Conservation (phyloP, 75 land plant genomes). For the Sequoia sempervirens region DNA sequence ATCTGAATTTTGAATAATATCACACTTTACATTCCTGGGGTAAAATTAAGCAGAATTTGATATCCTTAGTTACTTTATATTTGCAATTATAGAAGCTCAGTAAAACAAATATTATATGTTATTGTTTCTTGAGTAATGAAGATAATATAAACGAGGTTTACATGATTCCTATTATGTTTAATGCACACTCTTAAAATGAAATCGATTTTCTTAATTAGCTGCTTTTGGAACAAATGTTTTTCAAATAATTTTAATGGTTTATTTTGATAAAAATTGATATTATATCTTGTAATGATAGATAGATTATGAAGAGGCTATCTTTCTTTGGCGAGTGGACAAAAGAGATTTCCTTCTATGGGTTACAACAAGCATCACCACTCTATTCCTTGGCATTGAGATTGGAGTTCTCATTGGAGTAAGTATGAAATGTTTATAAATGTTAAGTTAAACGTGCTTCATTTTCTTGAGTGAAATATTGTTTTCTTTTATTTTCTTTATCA, state of each 20-base stretch:
- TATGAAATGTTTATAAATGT: neutral
- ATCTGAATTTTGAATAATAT: neutral
- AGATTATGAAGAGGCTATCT: constrained; percentile 90
- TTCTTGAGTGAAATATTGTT: neutral
- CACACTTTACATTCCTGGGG: neutral
- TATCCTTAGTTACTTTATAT: neutral
- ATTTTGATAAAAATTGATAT: neutral
- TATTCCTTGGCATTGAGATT: constrained; percentile 90
- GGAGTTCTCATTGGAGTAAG: constrained; percentile 97
- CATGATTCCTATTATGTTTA: neutral
- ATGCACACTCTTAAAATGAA: neutral
- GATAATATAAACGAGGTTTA: neutral
- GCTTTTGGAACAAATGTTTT: neutral
- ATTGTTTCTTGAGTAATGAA: neutral
- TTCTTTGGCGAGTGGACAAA: constrained; percentile 89
- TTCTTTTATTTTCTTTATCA: neutral
- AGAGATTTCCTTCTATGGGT: constrained; percentile 89
- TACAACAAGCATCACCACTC: constrained; percentile 56
- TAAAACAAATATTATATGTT: neutral
- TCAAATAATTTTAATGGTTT: constrained; percentile 2
- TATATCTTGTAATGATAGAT: constrained; percentile 42
- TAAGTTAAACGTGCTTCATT: neutral
- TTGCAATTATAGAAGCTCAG: neutral
- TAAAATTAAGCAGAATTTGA: neutral
- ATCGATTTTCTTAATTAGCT: neutral